A percentile compares a stretch with the other conserved stretches of the same genome.
phyloP scores from a whole-genome alignment of 1,284 basidiomycete genomes.

The Mycosarcoma maydis region DNA sequence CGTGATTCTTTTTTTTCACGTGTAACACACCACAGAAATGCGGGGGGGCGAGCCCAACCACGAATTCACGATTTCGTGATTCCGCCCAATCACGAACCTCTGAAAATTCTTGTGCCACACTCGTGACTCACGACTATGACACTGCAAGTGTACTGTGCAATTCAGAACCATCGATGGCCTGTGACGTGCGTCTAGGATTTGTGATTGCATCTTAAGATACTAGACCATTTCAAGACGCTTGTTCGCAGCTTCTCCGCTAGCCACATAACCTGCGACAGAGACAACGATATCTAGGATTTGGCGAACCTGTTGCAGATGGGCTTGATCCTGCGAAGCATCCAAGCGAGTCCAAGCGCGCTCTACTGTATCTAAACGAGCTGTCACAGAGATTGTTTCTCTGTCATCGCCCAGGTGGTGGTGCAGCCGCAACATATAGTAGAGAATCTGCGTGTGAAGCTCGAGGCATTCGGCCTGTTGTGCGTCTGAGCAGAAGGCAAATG shows the following conservation, averaged over 20 bases:
- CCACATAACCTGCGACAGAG: slow-evolving; percentile 37
- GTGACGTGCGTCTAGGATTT: too few relatives aligned
- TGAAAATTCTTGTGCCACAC: too few relatives aligned
- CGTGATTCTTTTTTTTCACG: slow-evolving; percentile 8
- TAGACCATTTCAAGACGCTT: background rate
- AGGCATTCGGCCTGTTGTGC: slow-evolving; percentile 27
- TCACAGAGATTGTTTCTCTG: background rate
- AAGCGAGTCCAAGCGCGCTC: slow-evolving; percentile 24
- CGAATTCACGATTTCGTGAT: too few relatives aligned
- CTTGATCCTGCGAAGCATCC: slow-evolving; percentile 9
- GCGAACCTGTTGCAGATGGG: slow-evolving; percentile 12
- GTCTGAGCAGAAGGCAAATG: slow-evolving; percentile 8
- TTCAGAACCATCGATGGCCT: too few relatives aligned
- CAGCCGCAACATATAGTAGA: slow-evolving; percentile 44
- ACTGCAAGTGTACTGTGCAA: too few relatives aligned
- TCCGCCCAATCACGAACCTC: too few relatives aligned
- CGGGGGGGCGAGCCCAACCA: background rate
- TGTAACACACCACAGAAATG: slow-evolving; percentile 12
- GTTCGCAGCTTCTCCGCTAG: slow-evolving; percentile 30
- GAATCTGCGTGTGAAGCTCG: slow-evolving; percentile 36
- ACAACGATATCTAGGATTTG: slow-evolving; percentile 31
- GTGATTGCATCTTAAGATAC: background rate
- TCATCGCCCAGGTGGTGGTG: slow-evolving; percentile 32
- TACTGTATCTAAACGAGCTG: slow-evolving; percentile 8
- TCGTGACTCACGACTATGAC: too few relatives aligned